phyloP scores from a whole-genome alignment of 805 yeast genomes.

The Zygosaccharomyces siamensis region DNA sequence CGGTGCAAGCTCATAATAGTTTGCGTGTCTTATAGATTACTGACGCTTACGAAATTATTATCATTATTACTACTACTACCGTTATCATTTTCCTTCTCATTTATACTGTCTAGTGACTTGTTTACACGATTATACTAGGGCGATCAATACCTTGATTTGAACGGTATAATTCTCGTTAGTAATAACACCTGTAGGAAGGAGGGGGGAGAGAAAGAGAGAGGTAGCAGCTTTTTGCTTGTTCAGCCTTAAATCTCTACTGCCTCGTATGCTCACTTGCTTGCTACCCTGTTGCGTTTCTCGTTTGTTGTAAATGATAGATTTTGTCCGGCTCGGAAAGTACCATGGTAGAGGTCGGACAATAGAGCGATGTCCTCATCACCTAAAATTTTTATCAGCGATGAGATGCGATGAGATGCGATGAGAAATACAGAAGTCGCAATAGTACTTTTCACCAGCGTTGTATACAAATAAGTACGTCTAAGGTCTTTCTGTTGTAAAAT shows the following conservation, averaged over 20 bases:
- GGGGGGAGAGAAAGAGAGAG: too few species aligned
- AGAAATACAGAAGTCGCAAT: not conserved
- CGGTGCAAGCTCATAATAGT: slow-evolving; percentile 5
- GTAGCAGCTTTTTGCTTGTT: not conserved
- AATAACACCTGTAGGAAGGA: not conserved
- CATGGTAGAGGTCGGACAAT: slow-evolving; percentile 1
- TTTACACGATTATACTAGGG: too few species aligned
- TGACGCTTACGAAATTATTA: slow-evolving; percentile 1
- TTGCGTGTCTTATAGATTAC: slow-evolving; percentile 9
- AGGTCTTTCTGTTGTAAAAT: slow-evolving; percentile 7
- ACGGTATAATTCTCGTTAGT: not conserved
- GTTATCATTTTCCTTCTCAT: not conserved
- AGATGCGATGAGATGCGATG: slow-evolving; percentile 20
- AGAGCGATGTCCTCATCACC: not conserved
- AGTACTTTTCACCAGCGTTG: not conserved
- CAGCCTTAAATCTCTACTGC: not conserved
- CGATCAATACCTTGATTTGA: not conserved
- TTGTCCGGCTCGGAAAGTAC: slow-evolving; percentile 2
- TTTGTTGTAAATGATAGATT: not conserved
- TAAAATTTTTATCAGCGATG: slow-evolving; percentile 18
- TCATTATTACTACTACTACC: not conserved
- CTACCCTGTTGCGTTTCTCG: not conserved
- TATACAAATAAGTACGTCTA: not conserved
- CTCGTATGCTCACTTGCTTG: too few species aligned
- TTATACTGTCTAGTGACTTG: slow-evolving; percentile 2